Percentiles rank a stretch among this genome's conserved stretches.
Evolutionary conservation across 106 monocot species (phyloP).

Genomic region (Allium fistulosum): DNA sequence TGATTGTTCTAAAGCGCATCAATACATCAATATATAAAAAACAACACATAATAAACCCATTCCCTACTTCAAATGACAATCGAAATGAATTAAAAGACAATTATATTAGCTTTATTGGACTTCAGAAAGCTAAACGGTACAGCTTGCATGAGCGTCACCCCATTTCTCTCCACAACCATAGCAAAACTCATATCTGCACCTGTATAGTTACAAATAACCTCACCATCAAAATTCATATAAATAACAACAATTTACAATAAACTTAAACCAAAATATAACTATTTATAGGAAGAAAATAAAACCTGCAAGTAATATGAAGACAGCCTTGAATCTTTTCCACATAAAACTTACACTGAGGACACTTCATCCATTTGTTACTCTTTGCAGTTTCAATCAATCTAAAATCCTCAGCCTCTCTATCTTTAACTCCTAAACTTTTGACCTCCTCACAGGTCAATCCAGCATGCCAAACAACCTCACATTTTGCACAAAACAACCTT

Average conservation of each 20-base stretch:
- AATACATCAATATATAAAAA: too few species aligned
- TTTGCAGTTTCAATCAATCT: slow-evolving; percentile 39
- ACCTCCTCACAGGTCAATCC: slow-evolving; percentile 26
- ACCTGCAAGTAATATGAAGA: slow-evolving; percentile 58
- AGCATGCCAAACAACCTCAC: slow-evolving; percentile 52
- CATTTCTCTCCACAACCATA: slow-evolving; percentile 1
- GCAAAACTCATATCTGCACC: slow-evolving; percentile 17
- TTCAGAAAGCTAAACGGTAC: not conserved
- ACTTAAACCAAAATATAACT: not conserved
- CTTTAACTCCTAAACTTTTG: slow-evolving; percentile 10
- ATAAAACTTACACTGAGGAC: slow-evolving; percentile 49
- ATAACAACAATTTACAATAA: not conserved
- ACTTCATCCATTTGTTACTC: slow-evolving; percentile 43
- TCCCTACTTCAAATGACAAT: too few species aligned
- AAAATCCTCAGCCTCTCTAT: slow-evolving; percentile 34
- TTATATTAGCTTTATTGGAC: too few species aligned
- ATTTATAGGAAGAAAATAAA: not conserved
- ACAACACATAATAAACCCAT: too few species aligned
- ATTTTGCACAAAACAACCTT: slow-evolving; percentile 51
- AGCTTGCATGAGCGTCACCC: not conserved
- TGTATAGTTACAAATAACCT: not conserved
- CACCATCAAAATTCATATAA: not conserved
- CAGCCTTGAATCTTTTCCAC: slow-evolving; percentile 61
- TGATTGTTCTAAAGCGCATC: too few species aligned
- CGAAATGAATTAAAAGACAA: too few species aligned